Base-by-base conservation (phyloP, 331 rosid species). In the Acacia pycnantha region DNA sequence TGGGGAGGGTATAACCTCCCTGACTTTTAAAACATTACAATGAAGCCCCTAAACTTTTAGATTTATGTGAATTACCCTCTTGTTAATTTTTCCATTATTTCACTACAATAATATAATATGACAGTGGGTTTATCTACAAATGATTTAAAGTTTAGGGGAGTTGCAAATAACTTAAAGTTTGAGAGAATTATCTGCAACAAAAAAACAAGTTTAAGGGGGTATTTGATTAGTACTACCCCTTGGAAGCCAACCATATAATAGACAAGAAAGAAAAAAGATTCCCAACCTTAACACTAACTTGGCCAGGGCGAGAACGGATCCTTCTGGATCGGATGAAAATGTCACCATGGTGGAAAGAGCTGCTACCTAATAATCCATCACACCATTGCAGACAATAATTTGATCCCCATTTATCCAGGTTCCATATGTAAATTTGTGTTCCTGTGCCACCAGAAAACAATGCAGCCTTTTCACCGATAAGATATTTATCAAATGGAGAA, bases 391-490 rank as follows among this genome's bases (percentile, higher is more conserved):
- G 82, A 83, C 91, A 85, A 82, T 68, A 89, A 70, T 75, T 21
- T 70, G 89, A 84, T 43, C 93, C 93, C 91, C 93, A 87, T 71
- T 82, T 76, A 73, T 89, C 93, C 47, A 89, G 62, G 81, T 87
- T 87, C 93, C 91, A 87, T 77, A 89, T 82, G 82, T 83, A 89
- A 73, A 89, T 82, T 27, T 89, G 91, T 58, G 93, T 87, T 84
- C 93, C 93, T 2, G 89, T 74, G 48, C 82, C 81, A 31, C 81
- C 84, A 35, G 40, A 64, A 87, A 89, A 89, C 81, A 84, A 76
- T n/a, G 84, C 91, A 21, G 84, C 82, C 81, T 89, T 87, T 77
- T 89, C 93, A 80, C 93, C 91, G 82, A 87, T 85, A 31, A 89
- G 88, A 84, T 85, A 89, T 79, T 87, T 77, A 71, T 89, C 73